Percentiles rank a stretch among this genome's conserved stretches.
Conservation (phyloP, 805 yeast genomes). For the Wickerhamomyces ciferrii region DNA sequence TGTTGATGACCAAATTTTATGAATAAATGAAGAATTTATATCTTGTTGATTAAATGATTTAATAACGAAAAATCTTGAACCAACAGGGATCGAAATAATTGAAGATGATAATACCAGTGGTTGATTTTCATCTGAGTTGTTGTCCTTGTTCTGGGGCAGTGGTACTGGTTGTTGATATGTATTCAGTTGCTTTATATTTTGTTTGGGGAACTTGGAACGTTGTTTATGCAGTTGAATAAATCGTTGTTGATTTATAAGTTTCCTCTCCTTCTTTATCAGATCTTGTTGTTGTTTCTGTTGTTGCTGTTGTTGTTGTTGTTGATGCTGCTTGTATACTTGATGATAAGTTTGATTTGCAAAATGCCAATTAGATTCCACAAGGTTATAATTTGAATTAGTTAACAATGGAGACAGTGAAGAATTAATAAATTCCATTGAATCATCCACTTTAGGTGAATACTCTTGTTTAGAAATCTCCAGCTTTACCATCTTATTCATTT, state of each 20-base stretch:
- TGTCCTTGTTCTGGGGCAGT: not conserved
- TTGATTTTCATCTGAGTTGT: not conserved
- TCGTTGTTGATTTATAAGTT: too few species aligned
- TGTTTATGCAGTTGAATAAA: too few species aligned
- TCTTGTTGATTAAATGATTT: constrained; percentile 47
- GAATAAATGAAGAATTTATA: constrained; percentile 41
- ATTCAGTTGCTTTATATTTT: too few species aligned
- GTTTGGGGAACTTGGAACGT: too few species aligned
- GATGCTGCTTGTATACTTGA: not conserved
- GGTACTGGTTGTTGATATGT: not conserved
- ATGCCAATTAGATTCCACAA: not conserved
- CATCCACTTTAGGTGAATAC: not conserved
- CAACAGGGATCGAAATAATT: constrained; percentile 21
- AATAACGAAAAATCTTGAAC: constrained; percentile 42
- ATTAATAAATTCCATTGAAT: not conserved
- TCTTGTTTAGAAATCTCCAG: not conserved
- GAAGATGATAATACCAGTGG: constrained; percentile 10
- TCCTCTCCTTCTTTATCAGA: not conserved
- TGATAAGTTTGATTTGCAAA: not conserved
- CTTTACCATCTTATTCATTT: not conserved
- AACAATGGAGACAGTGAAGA: not conserved
- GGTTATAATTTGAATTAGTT: not conserved
- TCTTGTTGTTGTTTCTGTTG: not conserved
- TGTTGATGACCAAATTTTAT: constrained; percentile 57
- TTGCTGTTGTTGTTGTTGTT: not conserved